Evolutionary conservation across 371 early-diverging fungal genomes (phyloP).

Genomic region (Mucor sp.): DNA sequence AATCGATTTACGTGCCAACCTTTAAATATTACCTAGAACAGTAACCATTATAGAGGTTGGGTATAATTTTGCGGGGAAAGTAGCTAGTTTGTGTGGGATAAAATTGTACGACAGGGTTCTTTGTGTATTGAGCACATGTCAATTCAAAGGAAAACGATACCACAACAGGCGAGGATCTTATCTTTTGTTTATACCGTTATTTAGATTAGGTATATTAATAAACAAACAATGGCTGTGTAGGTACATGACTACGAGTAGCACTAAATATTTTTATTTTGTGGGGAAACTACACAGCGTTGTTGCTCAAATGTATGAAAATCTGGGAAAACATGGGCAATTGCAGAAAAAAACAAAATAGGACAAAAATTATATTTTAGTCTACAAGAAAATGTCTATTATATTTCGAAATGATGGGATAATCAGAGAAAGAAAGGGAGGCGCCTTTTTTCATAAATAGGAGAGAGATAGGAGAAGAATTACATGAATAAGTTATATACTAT

Average conservation of each 20-base stretch:
- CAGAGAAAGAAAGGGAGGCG: neutral
- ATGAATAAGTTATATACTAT: neutral
- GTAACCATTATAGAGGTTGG: neutral
- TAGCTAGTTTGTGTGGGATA: neutral
- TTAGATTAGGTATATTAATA: neutral
- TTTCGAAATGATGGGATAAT: neutral
- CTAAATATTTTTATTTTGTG: neutral
- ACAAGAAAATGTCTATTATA: neutral
- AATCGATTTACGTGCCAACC: neutral
- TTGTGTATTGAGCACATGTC: slow-evolving; percentile 1
- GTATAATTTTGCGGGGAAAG: slow-evolving; percentile 2
- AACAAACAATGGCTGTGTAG: neutral
- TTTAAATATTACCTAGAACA: neutral
- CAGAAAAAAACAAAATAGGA: slow-evolving; percentile 44
- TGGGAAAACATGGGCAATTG: slow-evolving; percentile 81
- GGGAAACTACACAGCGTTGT: neutral
- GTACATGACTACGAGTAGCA: neutral
- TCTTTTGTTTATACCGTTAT: neutral
- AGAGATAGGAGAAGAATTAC: neutral
- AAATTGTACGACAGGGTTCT: neutral
- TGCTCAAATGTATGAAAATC: neutral
- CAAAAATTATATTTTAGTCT: neutral
- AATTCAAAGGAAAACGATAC: neutral
- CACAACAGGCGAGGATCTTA: neutral
- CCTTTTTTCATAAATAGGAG: neutral